Evolutionary conservation across 2,329 filamentous ascomycete genomes (phyloP).

Genomic region (Sphaceloma murrayae): DNA sequence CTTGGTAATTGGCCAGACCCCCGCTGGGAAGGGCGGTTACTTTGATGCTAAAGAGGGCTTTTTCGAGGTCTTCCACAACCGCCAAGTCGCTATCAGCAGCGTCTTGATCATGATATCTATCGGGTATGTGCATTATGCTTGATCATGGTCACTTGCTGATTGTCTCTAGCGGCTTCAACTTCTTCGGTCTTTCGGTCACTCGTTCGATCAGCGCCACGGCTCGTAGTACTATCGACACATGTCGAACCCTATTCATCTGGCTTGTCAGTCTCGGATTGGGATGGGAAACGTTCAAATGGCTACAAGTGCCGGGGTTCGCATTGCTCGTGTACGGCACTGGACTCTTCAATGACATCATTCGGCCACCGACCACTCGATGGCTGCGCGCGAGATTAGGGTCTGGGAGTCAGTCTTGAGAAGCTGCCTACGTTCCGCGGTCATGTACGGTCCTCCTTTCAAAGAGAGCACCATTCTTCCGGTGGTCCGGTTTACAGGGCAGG

Average conservation of each 20-base stretch:
- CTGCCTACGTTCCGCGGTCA: not conserved
- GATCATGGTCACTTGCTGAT: conserved; percentile 17
- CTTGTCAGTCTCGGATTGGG: conserved; percentile 83
- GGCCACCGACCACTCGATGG: conserved; percentile 49
- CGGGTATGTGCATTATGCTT: conserved; percentile 51
- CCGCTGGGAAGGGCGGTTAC: conserved; percentile 65
- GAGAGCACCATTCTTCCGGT: not conserved
- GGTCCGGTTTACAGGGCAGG: too few species aligned
- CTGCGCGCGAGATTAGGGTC: conserved; percentile 22
- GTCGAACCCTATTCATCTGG: conserved; percentile 97
- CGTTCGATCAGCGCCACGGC: conserved; percentile 83
- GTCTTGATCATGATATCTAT: conserved; percentile 95
- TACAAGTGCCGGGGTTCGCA: conserved; percentile 82
- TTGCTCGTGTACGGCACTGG: conserved; percentile 94
- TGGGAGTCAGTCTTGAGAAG: not conserved
- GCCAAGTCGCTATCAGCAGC: conserved; percentile 63
- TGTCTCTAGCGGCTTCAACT: conserved; percentile 76
- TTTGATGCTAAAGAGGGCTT: conserved; percentile 86
- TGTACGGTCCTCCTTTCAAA: not conserved
- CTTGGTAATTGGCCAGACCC: conserved; percentile 62
- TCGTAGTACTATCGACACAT: conserved; percentile 93
- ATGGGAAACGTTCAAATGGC: conserved; percentile 97
- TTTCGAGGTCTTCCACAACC: conserved; percentile 65
- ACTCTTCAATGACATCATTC: conserved; percentile 88
- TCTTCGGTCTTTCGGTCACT: conserved; percentile 92